Evolutionary conservation across 768 basidiomycete species (phyloP).

Genomic region (Boletellus ananas): DNA sequence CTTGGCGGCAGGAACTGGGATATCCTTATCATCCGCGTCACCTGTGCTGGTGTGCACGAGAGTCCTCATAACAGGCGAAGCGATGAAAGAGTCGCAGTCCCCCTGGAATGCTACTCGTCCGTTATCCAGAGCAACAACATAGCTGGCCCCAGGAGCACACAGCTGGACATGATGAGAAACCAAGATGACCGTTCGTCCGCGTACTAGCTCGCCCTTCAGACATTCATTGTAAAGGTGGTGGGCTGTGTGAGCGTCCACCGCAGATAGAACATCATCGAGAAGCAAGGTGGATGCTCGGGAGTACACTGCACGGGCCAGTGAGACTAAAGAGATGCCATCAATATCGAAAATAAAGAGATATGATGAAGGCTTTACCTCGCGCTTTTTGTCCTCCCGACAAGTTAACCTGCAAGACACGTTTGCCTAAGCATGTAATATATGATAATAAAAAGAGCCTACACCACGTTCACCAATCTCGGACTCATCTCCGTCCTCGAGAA

Average conservation of each 20-base stretch:
- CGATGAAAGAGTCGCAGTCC: conserved; percentile 55
- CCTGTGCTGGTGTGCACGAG: conserved; percentile 56
- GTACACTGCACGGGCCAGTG: conserved; percentile 83
- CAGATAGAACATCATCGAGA: conserved; percentile 74
- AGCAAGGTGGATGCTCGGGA: conserved; percentile 79
- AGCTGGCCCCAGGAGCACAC: conserved; percentile 73
- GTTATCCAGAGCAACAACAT: conserved; percentile 76
- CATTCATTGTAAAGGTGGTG: conserved; percentile 79
- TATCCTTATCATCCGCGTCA: conserved; percentile 44
- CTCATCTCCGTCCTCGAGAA: conserved; percentile 84
- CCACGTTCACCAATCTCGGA: conserved; percentile 87
- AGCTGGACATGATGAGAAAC: conserved; percentile 95
- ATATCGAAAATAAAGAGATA: background rate
- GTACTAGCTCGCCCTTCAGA: conserved; percentile 72
- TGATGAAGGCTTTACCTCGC: conserved; percentile 41
- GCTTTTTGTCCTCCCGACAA: conserved; percentile 62
- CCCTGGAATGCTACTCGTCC: conserved; percentile 74
- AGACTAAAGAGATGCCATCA: conserved; percentile 41
- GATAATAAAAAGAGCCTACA: conserved; percentile 33
- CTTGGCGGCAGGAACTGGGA: conserved; percentile 12
- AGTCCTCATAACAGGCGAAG: conserved; percentile 60
- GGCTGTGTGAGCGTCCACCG: conserved; percentile 84
- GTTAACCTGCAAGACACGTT: conserved; percentile 21
- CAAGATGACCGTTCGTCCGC: conserved; percentile 78
- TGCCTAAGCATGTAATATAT: background rate